phyloP scores from a whole-genome alignment of 164 flowering plant species.

The Kalanchoe fedtschenkoi region DNA sequence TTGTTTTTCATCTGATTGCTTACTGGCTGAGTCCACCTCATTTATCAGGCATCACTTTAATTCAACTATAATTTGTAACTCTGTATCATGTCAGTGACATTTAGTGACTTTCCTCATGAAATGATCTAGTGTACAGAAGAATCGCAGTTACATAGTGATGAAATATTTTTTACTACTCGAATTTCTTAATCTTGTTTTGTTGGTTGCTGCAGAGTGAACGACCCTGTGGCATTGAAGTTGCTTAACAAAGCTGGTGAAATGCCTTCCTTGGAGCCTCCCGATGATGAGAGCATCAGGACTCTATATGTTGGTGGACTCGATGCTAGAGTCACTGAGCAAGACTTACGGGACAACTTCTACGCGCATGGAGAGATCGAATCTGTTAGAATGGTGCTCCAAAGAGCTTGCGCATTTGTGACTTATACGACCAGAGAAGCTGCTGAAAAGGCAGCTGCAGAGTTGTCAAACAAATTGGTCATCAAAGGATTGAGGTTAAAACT shows the following conservation, averaged over 20 bases:
- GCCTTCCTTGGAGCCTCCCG: constrained; percentile 79
- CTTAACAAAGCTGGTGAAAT: constrained; percentile 92
- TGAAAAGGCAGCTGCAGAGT: constrained; percentile 93
- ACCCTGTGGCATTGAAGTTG: constrained; percentile 89
- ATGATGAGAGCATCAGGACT: constrained; percentile 84
- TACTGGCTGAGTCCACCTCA: too few relatives aligned
- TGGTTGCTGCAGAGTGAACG: constrained; percentile 58
- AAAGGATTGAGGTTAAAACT: constrained; percentile 81
- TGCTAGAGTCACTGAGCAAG: constrained; percentile 72
- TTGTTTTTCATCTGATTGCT: too few relatives aligned
- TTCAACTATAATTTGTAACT: too few relatives aligned
- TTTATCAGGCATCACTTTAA: too few relatives aligned
- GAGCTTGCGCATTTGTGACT: constrained; percentile 89
- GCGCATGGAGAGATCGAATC: constrained; percentile 97
- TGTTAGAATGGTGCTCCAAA: constrained; percentile 59
- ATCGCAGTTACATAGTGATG: not conserved
- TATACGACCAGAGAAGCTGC: constrained; percentile 95
- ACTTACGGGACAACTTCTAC: constrained; percentile 76
- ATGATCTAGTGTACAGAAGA: too few relatives aligned
- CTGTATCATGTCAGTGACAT: too few relatives aligned
- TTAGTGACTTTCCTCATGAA: too few relatives aligned
- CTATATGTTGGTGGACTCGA: constrained; percentile 92
- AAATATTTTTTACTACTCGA: not conserved
- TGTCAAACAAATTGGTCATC: constrained; percentile 82
- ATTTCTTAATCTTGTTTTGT: not conserved